Base-by-base conservation (phyloP, 1,284 basidiomycete species). In the Pholiota adiposa region DNA sequence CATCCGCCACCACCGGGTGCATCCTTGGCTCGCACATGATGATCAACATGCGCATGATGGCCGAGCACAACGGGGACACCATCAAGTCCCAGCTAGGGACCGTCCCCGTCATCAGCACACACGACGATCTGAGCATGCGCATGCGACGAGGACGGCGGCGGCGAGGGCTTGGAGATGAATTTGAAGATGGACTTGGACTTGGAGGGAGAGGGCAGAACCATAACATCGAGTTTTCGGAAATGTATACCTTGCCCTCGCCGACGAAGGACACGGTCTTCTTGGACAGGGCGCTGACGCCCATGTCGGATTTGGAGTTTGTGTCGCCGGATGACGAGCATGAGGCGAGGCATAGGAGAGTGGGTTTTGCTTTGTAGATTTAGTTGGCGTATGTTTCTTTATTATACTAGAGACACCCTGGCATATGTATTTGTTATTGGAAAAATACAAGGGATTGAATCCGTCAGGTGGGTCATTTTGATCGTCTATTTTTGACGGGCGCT, bases 21-120 rank as follows among this genome's bases (percentile, higher is more conserved):
- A 67, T 69, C 38, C 60, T 69, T 1, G 69, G 68, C 18, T 72
- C 69, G 3, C 67, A 70, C 40, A 66, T 72, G 63, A 61, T 71
- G 27, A 63, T 71, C 34, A 65, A 70, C 58, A 62, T 71, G n/a
- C 66, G 67, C 19, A 50, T 43, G 12, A 41, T 43, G 27, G 41
- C 27, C 16, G 38, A 18, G 12, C 40, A 54, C 18, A 21, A 25
- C 12, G 41, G 41, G 27, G 29, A 23, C n/a, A 33, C 38, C 40
- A 33, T 23, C 16, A 29, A 31, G 2, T 34, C 29, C 12, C 18
- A 41, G 9, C 11, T 21, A 3, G 19, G 25, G 8, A 43, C 52
- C 3, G 14, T 54, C 7, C 40, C 29, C 7, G 40, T 25, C 12
- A 54, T 40, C 41, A 46, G 25, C 12, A 46, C 44, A 3, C 44